A percentile compares a stretch with the other conserved stretches of the same genome.
Evolutionary conservation across 2,329 filamentous ascomycete genomes (phyloP).

Genomic region (Aspergillus aculeatinus): DNA sequence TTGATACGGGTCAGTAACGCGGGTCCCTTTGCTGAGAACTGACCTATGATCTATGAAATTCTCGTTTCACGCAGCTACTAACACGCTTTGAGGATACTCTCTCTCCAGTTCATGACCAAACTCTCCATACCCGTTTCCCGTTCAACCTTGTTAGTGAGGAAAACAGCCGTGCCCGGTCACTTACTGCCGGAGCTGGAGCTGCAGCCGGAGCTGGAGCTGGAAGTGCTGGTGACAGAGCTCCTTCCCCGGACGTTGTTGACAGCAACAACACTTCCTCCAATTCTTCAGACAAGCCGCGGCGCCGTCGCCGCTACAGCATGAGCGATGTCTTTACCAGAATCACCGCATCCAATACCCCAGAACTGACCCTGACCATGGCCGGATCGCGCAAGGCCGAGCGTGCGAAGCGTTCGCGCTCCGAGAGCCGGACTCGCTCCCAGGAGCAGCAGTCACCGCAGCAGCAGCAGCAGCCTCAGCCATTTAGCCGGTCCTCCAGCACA

Average conservation of each 20-base stretch:
- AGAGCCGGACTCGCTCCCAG: constrained; percentile 5
- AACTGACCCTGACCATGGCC: not conserved
- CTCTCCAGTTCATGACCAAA: constrained; percentile 4
- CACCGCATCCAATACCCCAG: not conserved
- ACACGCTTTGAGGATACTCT: no score
- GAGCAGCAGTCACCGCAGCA: no score
- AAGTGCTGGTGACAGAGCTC: not conserved
- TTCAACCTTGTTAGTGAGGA: constrained; percentile 24
- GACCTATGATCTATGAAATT: not conserved
- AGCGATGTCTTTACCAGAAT: constrained; percentile 19
- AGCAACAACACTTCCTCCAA: not conserved
- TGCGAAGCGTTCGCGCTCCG: not conserved
- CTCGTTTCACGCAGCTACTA: not conserved
- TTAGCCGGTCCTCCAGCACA: constrained; percentile 10
- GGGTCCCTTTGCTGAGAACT: not conserved
- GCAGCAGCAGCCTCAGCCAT: not conserved
- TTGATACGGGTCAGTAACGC: constrained; percentile 18
- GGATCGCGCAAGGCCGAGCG: not conserved
- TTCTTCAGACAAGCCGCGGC: not conserved
- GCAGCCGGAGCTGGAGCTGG: no score
- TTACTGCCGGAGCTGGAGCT: no score
- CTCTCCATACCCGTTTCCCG: constrained; percentile 25
- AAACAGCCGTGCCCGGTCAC: not conserved
- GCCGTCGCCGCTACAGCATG: constrained; percentile 29
- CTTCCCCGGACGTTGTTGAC: not conserved